phyloP scores from a whole-genome alignment of 495 filamentous ascomycete species.

The Aspergillus mulundensis region DNA sequence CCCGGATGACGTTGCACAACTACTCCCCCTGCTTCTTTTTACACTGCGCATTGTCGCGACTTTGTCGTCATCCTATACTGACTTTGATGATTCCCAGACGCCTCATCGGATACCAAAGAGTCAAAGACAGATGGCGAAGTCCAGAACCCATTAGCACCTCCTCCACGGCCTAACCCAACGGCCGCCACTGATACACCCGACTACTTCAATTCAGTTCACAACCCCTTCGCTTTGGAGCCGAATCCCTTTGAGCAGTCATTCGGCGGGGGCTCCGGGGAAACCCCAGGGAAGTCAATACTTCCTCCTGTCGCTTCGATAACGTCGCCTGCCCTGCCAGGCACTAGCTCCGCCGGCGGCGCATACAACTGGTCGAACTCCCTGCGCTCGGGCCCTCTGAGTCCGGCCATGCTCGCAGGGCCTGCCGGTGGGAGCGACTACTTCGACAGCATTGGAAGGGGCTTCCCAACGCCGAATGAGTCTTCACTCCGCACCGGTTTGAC shows the following conservation, averaged over 20 bases:
- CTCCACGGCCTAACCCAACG: conserved; percentile 66
- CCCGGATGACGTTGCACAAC: conserved; percentile 17
- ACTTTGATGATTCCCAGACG: conserved; percentile 32
- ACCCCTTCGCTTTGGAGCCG: conserved; percentile 72
- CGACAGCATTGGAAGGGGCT: conserved; percentile 75
- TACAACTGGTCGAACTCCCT: conserved; percentile 85
- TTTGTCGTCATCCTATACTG: conserved; percentile 21
- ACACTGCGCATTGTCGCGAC: conserved; percentile 3
- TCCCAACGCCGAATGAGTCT: conserved; percentile 97
- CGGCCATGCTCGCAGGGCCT: conserved; percentile 92
- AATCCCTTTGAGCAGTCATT: conserved; percentile 98
- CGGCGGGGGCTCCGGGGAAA: conserved; percentile 64
- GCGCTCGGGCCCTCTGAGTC: conserved; percentile 88
- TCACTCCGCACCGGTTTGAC: conserved; percentile 88
- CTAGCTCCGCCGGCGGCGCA: conserved; percentile 53
- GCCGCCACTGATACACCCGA: conserved; percentile 60
- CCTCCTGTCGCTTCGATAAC: conserved; percentile 89
- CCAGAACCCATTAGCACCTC: conserved; percentile 64
- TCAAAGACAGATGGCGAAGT: conserved; percentile 35
- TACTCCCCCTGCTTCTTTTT: conserved; percentile 19
- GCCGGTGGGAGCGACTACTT: conserved; percentile 74
- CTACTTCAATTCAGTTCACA: conserved; percentile 68
- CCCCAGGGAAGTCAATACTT: conserved; percentile 83
- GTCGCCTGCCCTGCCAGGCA: conserved; percentile 78
- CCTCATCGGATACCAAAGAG: conserved; percentile 41